Conservation (phyloP, 179 eudicot species). For the Nepenthes alata region DNA sequence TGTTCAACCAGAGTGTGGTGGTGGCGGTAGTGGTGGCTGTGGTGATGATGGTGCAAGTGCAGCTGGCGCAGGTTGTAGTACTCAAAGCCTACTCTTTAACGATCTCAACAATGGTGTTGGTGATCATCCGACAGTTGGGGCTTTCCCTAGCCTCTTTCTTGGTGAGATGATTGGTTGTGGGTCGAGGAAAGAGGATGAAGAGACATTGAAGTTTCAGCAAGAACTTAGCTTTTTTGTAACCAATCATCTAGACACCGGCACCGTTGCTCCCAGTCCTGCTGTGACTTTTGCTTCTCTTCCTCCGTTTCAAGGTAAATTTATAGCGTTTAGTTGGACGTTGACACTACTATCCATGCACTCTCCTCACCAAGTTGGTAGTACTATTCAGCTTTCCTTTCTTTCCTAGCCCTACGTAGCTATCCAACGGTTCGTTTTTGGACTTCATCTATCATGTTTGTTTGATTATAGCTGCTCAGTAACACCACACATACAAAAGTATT, state of each 20-base stretch:
- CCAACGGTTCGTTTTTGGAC: too few relatives aligned
- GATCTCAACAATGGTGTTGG: slow-evolving; percentile 1
- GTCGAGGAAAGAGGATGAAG: slow-evolving; percentile 21
- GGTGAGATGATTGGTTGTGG: slow-evolving; percentile 41
- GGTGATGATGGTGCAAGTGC: slow-evolving; percentile 5
- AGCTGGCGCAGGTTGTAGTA: not conserved
- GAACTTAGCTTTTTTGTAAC: slow-evolving; percentile 26
- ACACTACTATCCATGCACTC: too few relatives aligned
- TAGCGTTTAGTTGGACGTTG: too few relatives aligned
- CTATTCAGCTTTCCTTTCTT: too few relatives aligned
- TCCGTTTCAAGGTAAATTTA: slow-evolving; percentile 37
- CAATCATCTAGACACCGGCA: slow-evolving; percentile 9
- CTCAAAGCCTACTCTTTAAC: not conserved
- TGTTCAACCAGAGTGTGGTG: slow-evolving; percentile 4
- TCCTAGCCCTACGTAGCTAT: too few relatives aligned
- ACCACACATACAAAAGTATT: too few relatives aligned
- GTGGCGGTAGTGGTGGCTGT: too few relatives aligned
- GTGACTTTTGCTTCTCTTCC: slow-evolving; percentile 18
- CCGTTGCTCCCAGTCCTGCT: slow-evolving; percentile 6
- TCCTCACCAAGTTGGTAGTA: too few relatives aligned
- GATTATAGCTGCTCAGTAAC: too few relatives aligned
- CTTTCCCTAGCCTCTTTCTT: slow-evolving; percentile 36
- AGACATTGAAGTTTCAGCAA: slow-evolving; percentile 34
- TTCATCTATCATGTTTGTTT: too few relatives aligned
- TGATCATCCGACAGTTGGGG: slow-evolving; percentile 11